Evolutionary conservation across 2,329 filamentous ascomycete species (phyloP).

Genomic region (Zymoseptoria tritici): DNA sequence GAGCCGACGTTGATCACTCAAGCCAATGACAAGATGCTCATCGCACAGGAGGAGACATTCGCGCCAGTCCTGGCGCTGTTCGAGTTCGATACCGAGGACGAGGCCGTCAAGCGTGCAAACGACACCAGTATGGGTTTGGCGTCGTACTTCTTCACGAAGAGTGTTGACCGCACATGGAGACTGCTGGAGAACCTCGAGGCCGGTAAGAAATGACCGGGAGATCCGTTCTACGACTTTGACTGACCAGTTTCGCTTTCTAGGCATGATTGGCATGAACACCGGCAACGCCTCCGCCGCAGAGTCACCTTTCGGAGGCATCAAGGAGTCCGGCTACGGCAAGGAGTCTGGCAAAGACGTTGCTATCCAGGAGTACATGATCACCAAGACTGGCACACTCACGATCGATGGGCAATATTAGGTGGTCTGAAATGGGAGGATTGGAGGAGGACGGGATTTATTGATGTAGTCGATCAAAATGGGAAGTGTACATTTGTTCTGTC

Average conservation of each 20-base stretch:
- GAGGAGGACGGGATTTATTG: too few species aligned
- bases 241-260: too few species aligned
- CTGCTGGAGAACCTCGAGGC: slow-evolving; percentile 61
- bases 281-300: slow-evolving; percentile 60
- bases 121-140: slow-evolving; percentile 58
- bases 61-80: slow-evolving; percentile 58
- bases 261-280: too few species aligned
- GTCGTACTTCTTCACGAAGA: slow-evolving; percentile 55
- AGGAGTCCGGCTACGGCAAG: slow-evolving; percentile 61
- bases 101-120: slow-evolving; percentile 54
- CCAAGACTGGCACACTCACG: slow-evolving; percentile 59
- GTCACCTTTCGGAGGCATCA: slow-evolving; percentile 60
- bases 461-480: too few species aligned
- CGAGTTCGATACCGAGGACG: slow-evolving; percentile 58
- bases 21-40: slow-evolving; percentile 52
- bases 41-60: slow-evolving; percentile 55
- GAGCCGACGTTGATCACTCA: slow-evolving; percentile 58
- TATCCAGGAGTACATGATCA: slow-evolving; percentile 53
- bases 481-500: too few species aligned
- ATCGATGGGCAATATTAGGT: slow-evolving; percentile 48
- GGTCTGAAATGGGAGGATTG: background rate
- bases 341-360: slow-evolving; percentile 61
- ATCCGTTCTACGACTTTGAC: too few species aligned
- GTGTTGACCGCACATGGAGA: slow-evolving; percentile 58
- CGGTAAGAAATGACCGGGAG: too few species aligned